phyloP scores from a whole-genome alignment of 2,329 filamentous ascomycete genomes.

The Pleoardoris graminearum region DNA sequence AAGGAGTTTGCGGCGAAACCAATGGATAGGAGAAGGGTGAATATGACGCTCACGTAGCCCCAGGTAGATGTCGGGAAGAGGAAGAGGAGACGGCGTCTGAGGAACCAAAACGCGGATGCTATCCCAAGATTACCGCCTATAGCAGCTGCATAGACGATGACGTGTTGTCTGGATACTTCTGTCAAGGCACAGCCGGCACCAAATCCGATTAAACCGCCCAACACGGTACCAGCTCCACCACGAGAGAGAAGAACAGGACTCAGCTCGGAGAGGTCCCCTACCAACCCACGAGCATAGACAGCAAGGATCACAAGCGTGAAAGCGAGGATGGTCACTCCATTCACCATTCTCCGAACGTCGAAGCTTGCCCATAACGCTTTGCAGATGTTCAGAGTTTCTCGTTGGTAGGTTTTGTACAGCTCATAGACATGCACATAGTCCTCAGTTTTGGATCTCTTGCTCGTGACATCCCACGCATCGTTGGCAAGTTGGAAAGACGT shows the following conservation, averaged over 20 bases:
- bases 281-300: conserved; percentile 68
- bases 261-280: conserved; percentile 57
- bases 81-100: conserved; percentile 48
- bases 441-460: conserved; percentile 41
- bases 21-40: conserved; percentile 83
- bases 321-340: conserved; percentile 73
- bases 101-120: conserved; percentile 47
- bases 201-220: conserved; percentile 49
- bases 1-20: conserved; percentile 98
- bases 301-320: conserved; percentile 69
- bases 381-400: conserved; percentile 76
- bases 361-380: conserved; percentile 90
- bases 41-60: conserved; percentile 82
- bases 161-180: conserved; percentile 46
- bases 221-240: conserved; percentile 54
- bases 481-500: conserved; percentile 65
- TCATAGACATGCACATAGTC: conserved; percentile 52
- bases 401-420: conserved; percentile 74
- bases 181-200: conserved; percentile 50
- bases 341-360: conserved; percentile 81
- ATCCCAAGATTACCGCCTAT: conserved; percentile 47
- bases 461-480: conserved; percentile 55
- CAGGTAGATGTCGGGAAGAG: conserved; percentile 76
- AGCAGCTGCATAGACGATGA: conserved; percentile 47
- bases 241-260: conserved; percentile 57